Percentiles rank a stretch among this genome's conserved stretches.
phyloP scores from a whole-genome alignment of 2,329 filamentous ascomycete species.

The Pseudogymnoascus verrucosus region DNA sequence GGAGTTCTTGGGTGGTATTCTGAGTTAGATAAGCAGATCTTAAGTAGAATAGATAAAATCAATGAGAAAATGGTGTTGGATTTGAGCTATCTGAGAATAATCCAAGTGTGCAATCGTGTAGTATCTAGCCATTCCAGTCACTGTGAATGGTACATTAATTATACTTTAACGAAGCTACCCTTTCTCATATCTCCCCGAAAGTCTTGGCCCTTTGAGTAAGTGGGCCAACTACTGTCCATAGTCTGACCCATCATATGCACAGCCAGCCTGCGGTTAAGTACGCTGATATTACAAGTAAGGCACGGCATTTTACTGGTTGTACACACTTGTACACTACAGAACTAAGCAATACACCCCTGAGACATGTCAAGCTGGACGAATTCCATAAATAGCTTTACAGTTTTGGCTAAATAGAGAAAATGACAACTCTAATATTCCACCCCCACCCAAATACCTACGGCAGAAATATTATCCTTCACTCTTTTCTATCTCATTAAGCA shows the following conservation, averaged over 20 bases:
- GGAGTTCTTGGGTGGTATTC: neutral
- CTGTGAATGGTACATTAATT: neutral
- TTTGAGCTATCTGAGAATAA: neutral
- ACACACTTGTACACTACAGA: neutral
- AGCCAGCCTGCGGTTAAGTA: neutral
- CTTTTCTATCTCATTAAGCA: neutral
- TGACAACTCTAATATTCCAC: neutral
- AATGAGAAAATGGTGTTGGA: neutral
- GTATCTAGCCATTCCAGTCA: neutral
- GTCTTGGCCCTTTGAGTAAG: neutral
- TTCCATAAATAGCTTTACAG: neutral
- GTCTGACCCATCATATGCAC: neutral
- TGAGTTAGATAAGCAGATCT: neutral
- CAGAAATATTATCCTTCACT: neutral
- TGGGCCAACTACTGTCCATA: neutral
- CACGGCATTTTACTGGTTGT: neutral
- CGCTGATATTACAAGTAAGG: neutral
- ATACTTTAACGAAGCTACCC: neutral
- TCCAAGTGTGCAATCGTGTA: neutral
- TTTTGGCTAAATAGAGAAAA: neutral
- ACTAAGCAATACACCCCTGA: neutral
- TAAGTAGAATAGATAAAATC: neutral
- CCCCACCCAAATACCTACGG: neutral
- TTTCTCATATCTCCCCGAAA: neutral
- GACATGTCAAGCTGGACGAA: neutral